phyloP scores from a whole-genome alignment of 2,329 filamentous ascomycete species.

The Nannizzia gypsea region DNA sequence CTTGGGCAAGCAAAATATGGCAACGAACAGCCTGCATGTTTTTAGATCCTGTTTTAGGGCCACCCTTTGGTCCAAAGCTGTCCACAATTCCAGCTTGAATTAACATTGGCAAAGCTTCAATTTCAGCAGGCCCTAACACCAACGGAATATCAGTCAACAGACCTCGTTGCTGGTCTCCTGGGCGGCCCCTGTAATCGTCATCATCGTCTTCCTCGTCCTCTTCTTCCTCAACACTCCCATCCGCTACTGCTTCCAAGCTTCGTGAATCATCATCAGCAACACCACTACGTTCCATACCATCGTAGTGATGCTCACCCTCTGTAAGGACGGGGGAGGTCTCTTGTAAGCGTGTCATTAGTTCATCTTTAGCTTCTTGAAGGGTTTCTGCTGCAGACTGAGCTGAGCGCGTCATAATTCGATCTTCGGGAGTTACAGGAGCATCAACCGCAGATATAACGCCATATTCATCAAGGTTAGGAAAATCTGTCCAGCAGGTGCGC shows the following conservation, averaged over 20 bases:
- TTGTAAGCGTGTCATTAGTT: slow-evolving; percentile 39
- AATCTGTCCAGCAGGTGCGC: slow-evolving; percentile 32
- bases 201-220: slow-evolving; percentile 45
- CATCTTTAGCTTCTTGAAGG: slow-evolving; percentile 41
- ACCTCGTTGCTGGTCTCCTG: slow-evolving; percentile 52
- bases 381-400: slow-evolving; percentile 39
- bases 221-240: slow-evolving; percentile 35
- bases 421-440: slow-evolving; percentile 33
- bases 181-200: slow-evolving; percentile 41
- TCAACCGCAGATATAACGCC: slow-evolving; percentile 27
- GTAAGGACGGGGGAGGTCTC: slow-evolving; percentile 32
- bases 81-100: slow-evolving; percentile 91
- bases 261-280: slow-evolving; percentile 32
- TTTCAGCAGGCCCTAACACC: slow-evolving; percentile 86
- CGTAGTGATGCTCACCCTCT: slow-evolving; percentile 32
- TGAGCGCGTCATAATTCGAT: slow-evolving; percentile 36
- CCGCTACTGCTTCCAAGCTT: slow-evolving; percentile 33
- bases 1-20: slow-evolving; percentile 76
- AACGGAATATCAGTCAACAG: slow-evolving; percentile 87
- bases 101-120: slow-evolving; percentile 93
- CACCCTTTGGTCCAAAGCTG: slow-evolving; percentile 59
- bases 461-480: slow-evolving; percentile 35
- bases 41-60: slow-evolving; percentile 45
- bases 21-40: slow-evolving; percentile 86
- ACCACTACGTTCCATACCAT: slow-evolving; percentile 30